A percentile compares a stretch with the other conserved stretches of the same genome.
Evolutionary conservation across 2,329 filamentous ascomycete species (phyloP).

Genomic region (Paecilomyces sp.): DNA sequence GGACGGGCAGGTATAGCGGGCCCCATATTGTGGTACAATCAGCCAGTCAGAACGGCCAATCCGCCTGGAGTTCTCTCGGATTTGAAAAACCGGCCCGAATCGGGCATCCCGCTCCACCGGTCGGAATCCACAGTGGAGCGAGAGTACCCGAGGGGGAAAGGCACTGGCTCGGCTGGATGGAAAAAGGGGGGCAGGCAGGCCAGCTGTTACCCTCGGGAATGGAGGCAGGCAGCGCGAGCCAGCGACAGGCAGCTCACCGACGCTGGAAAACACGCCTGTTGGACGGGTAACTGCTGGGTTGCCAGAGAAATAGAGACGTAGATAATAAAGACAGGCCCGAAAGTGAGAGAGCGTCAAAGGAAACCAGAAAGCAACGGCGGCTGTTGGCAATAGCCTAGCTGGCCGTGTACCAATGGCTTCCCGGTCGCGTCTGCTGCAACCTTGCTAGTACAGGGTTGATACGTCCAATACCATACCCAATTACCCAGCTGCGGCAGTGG

Average conservation of each 20-base stretch:
- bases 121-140: conserved; percentile 8
- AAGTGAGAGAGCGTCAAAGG: too few species aligned
- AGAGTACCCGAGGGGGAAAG: neutral
- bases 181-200: neutral
- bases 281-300: neutral
- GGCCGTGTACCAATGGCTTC: neutral
- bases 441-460: too few species aligned
- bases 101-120: conserved; percentile 17
- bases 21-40: conserved; percentile 1
- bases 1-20: conserved; percentile 4
- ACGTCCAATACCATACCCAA: too few species aligned
- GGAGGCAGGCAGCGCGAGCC: neutral
- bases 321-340: too few species aligned
- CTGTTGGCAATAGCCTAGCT: neutral
- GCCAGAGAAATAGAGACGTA: neutral
- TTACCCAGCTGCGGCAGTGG: neutral
- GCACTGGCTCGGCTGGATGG: conserved; percentile 9
- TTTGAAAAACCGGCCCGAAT: conserved; percentile 17
- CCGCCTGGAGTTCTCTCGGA: conserved; percentile 10
- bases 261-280: too few species aligned
- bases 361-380: neutral
- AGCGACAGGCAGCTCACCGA: neutral
- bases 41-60: conserved; percentile 6
- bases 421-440: too few species aligned
- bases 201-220: neutral